Evolutionary conservation across 768 basidiomycete genomes (phyloP).

Genomic region (Fistulinella prunicolor): DNA sequence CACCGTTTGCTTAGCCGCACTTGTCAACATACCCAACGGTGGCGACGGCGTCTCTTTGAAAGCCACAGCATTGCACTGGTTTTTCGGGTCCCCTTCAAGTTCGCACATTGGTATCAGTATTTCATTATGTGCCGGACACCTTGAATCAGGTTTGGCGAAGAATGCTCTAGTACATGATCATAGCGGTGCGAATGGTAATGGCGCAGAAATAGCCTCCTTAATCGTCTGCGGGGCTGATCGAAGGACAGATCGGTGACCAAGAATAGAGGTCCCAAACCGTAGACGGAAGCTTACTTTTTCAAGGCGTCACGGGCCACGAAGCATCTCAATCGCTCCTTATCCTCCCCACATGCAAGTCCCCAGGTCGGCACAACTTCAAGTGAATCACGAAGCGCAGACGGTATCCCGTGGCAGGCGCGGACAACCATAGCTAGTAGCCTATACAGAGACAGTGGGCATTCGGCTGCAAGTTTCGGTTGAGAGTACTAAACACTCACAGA

Average conservation of each 20-base stretch:
- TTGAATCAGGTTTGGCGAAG: not conserved
- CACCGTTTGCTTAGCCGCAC: not conserved
- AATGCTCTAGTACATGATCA: not conserved
- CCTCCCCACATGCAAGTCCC: constrained; percentile 1
- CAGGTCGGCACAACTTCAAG: not conserved
- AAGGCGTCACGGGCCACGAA: not conserved
- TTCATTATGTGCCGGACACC: constrained; percentile 4
- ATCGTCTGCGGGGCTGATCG: constrained; percentile 2
- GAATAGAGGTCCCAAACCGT: not conserved
- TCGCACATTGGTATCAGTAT: not conserved
- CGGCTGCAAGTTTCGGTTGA: not conserved
- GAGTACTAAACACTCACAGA: not conserved
- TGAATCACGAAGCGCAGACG: not conserved
- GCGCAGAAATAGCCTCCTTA: not conserved
- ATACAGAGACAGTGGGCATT: not conserved
- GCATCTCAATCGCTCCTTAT: not conserved
- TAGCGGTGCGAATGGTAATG: not conserved
- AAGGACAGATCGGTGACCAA: not conserved
- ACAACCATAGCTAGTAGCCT: not conserved
- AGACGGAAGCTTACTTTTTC: constrained; percentile 4
- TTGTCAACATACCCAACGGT: constrained; percentile 2
- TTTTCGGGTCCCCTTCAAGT: too few species aligned
- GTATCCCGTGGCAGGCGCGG: not conserved
- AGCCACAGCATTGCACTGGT: not conserved
- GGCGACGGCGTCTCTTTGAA: not conserved